Percentiles rank a stretch among this genome's conserved stretches.
These are phyloP conservation scores for Hordeum marinum DNA, from an alignment of 176 grass and related monocot species.

Conservation along the genomic window DNA sequence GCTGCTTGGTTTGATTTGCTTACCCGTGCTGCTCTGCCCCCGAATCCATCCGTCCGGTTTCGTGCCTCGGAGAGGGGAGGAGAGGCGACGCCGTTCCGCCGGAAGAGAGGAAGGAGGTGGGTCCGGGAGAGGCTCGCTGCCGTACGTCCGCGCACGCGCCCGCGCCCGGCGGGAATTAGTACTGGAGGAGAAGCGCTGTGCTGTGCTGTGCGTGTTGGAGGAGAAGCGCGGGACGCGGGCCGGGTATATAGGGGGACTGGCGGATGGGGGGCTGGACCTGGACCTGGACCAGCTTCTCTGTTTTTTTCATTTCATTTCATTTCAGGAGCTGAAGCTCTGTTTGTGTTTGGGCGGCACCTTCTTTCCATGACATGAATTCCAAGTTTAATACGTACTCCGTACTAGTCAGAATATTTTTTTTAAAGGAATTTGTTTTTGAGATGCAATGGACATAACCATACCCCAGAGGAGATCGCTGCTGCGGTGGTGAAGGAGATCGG, in stretches of 20 bases:
- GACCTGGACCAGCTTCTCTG: not conserved
- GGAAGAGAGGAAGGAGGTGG: not conserved
- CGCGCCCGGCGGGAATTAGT: not conserved
- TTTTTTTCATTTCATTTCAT: not conserved
- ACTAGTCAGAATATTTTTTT: not conserved
- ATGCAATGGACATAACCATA: not conserved
- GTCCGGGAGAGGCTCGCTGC: not conserved
- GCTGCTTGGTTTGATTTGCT: not conserved
- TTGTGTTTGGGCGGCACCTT: not conserved
- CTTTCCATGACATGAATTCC: not conserved
- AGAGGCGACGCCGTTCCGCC: not conserved
- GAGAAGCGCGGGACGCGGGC: not conserved
- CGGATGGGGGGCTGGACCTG: not conserved
- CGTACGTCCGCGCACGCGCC: not conserved
- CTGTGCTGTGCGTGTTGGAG: not conserved
- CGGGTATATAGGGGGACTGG: not conserved
- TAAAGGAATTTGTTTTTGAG: not conserved
- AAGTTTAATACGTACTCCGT: not conserved
- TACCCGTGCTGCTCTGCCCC: slow-evolving; percentile 35
- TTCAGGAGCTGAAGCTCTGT: not conserved
- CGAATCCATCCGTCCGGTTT: slow-evolving; percentile 21
- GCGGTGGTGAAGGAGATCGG: not conserved
- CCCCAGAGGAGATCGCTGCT: too few species aligned
- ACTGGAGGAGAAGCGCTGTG: not conserved
- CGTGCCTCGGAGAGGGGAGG: not conserved